Percentiles rank a stretch among this genome's conserved stretches.
These are phyloP conservation scores for Wickerhamiella kurtzmanii DNA, from an alignment of 805 yeast genomes.

Conservation along the genomic window DNA sequence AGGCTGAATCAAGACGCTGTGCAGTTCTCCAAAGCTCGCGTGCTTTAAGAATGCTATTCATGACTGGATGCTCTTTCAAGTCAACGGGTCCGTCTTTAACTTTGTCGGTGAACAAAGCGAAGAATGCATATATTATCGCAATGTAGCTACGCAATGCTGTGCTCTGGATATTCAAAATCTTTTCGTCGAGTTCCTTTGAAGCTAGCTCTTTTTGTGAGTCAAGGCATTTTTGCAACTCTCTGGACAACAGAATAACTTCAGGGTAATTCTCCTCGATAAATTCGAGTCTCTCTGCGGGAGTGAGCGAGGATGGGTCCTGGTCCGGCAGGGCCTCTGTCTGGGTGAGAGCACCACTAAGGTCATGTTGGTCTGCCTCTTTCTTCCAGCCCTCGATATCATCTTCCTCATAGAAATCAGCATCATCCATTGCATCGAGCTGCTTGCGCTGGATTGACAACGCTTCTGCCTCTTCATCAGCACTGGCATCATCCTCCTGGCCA, in stretches of 20 bases:
- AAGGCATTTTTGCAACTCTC: conserved; percentile 39
- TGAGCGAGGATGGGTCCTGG: conserved; percentile 38
- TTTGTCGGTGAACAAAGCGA: conserved; percentile 55
- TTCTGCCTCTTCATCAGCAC: conserved; percentile 69
- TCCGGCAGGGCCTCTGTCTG: conserved; percentile 25
- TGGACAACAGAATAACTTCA: conserved; percentile 64
- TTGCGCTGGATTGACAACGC: conserved; percentile 76
- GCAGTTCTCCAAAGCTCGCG: conserved; percentile 89
- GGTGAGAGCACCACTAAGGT: conserved; percentile 1
- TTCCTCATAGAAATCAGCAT: conserved; percentile 62
- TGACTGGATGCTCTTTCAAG: conserved; percentile 79
- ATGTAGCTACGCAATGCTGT: conserved; percentile 67
- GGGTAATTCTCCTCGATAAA: conserved; percentile 57
- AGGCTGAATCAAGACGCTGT: conserved; percentile 30
- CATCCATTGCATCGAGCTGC: conserved; percentile 59
- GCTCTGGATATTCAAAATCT: conserved; percentile 33
- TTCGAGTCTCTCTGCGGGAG: conserved; percentile 38
- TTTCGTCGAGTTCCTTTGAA: conserved; percentile 5
- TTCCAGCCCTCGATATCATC: conserved; percentile 75
- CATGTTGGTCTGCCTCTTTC: conserved; percentile 38
- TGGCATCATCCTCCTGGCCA: conserved; percentile 61
- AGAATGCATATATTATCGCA: conserved; percentile 64
- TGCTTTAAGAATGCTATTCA: conserved; percentile 71
- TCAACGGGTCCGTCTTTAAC: conserved; percentile 39
- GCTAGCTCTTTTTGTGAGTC: conserved; percentile 13